Base-by-base conservation (phyloP, 1,284 basidiomycete genomes). In the Macrocystidia cucumis region DNA sequence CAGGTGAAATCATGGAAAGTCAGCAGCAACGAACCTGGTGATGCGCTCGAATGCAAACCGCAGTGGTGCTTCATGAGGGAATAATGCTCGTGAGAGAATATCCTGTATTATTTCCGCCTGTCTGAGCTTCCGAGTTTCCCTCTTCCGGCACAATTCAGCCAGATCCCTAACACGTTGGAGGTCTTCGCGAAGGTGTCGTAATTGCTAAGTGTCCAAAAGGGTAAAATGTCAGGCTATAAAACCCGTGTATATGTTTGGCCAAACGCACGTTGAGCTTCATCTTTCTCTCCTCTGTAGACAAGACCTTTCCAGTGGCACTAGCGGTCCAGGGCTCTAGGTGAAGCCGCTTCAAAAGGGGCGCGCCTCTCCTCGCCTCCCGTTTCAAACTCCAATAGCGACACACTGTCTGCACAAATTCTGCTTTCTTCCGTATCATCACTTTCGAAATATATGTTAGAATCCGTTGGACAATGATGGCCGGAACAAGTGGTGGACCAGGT, bases 281-380 rank as follows among this genome's bases (percentile, higher is more conserved):
- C 3, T 68, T 60, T 58, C 88, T 90, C 44, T 97, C 90, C 42
- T 89, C 85, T 21, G 91, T 87, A 2, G 77, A 85, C 48, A 88
- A 72, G 26, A 76, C 62, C 45, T 75, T 78, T 1, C 67, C 67
- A 1, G 72, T 70, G 12, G 75, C 74, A 16, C 73, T 78, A 1
- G 91, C 88, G 0, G 95, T 96, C 96, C 95, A 98, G 0, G 95
- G 96, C 65, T 98, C 95, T 20, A 98, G 67, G 61, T 99, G 93
- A 35, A 99, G 59, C 32, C 96, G 62, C 59, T 98, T 98, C 47
- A 99, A 62, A 34, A 98, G 58, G 2, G 95, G 93, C 2, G 96
- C 96, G 2, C 96, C 96, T 27, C 95, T 65, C 41, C 95, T 74
- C 1, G 79, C 88, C 56, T 98, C 93, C 4, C 95, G 68, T 60